Evolutionary conservation across 2,329 filamentous ascomycete genomes (phyloP).

Genomic region (Pezicula carpinea): DNA sequence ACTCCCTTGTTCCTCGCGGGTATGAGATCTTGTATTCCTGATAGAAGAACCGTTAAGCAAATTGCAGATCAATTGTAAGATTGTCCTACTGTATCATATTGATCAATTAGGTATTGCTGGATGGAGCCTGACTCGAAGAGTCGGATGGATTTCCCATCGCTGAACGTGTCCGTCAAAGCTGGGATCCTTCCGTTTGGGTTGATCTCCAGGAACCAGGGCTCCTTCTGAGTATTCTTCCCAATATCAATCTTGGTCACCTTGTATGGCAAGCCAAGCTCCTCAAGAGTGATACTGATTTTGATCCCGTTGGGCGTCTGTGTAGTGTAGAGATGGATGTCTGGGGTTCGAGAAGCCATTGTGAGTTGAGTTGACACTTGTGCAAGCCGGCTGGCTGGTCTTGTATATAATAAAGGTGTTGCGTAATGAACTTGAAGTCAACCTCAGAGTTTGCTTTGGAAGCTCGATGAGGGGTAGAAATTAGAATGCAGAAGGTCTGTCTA

Average conservation of each 20-base stretch:
- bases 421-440: background rate
- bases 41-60: background rate
- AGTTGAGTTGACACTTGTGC: slow-evolving; percentile 16
- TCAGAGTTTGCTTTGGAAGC: background rate
- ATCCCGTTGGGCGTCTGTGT: slow-evolving; percentile 82
- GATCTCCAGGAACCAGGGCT: slow-evolving; percentile 84
- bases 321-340: slow-evolving; percentile 44
- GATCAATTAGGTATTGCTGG: slow-evolving; percentile 76
- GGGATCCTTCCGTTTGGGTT: slow-evolving; percentile 93
- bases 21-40: slow-evolving; percentile 77
- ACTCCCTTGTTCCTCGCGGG: slow-evolving; percentile 65
- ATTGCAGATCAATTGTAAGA: background rate
- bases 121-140: slow-evolving; percentile 84
- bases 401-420: background rate
- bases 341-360: slow-evolving; percentile 37
- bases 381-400: slow-evolving; percentile 19
- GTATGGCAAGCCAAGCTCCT: slow-evolving; percentile 82
- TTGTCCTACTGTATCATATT: slow-evolving; percentile 56
- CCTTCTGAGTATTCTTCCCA: slow-evolving; percentile 71
- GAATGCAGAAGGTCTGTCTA: too few relatives aligned
- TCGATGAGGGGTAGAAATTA: too few relatives aligned
- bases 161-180: slow-evolving; percentile 74
- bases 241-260: slow-evolving; percentile 70
- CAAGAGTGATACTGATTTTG: slow-evolving; percentile 81
- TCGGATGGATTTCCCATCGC: slow-evolving; percentile 66